phyloP scores from a whole-genome alignment of 805 yeast genomes.

The Yarrowia sp. region DNA sequence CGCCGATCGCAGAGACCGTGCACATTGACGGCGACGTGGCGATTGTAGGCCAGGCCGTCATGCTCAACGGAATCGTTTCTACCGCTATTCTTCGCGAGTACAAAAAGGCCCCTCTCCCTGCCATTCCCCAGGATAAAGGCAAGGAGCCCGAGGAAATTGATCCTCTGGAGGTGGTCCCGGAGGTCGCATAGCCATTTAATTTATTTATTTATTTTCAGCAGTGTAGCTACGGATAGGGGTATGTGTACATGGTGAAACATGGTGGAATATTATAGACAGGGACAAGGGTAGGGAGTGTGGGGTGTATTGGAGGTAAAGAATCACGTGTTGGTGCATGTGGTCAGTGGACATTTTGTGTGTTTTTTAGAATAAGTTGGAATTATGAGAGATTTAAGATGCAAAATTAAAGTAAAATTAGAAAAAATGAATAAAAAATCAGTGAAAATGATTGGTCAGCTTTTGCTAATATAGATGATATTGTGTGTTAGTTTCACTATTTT shows the following conservation, averaged over 20 bases:
- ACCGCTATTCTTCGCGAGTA: conserved; percentile 14
- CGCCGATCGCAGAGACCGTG: conserved; percentile 2
- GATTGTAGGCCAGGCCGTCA: conserved; percentile 12
- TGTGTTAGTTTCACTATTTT: too few relatives aligned
- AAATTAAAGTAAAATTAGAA: too few relatives aligned
- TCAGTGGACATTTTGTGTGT: too few relatives aligned
- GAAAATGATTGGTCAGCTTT: too few relatives aligned
- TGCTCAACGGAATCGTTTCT: background rate
- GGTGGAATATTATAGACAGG: background rate
- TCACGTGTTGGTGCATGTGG: too few relatives aligned
- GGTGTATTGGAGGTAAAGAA: too few relatives aligned
- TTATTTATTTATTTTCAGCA: conserved; percentile 8
- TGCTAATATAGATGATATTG: too few relatives aligned
- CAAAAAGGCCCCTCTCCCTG: conserved; percentile 16
- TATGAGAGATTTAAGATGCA: too few relatives aligned
- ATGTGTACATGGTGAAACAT: background rate
- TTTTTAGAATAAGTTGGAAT: too few relatives aligned
- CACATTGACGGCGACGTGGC: conserved; percentile 2
- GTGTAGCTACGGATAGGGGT: background rate
- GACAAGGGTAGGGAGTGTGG: too few relatives aligned
- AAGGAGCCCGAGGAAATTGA: conserved; percentile 1
- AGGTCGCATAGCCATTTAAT: background rate
- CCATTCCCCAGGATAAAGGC: conserved; percentile 10
- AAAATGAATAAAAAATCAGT: too few relatives aligned
- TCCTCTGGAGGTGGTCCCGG: too few relatives aligned